phyloP scores from a whole-genome alignment of 495 filamentous ascomycete genomes.

The Hypoxylon perforatum region DNA sequence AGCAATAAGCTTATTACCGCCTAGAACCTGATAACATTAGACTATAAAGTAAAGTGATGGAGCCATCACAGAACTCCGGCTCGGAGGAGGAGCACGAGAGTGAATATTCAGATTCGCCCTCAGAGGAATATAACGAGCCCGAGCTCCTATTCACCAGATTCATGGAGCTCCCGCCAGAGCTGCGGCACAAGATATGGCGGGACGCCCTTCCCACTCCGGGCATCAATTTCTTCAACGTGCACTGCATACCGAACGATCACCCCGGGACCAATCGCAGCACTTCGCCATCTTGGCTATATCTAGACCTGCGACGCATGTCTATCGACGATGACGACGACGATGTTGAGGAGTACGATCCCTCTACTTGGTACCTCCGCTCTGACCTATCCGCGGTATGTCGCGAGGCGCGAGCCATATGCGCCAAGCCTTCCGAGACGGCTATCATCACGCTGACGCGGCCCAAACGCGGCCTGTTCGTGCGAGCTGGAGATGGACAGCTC shows the following conservation, averaged over 20 bases:
- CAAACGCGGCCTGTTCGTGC: slow-evolving; percentile 36
- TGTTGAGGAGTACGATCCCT: slow-evolving; percentile 41
- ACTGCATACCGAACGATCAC: slow-evolving; percentile 45
- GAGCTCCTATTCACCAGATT: slow-evolving; percentile 30
- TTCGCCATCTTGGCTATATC: slow-evolving; percentile 40
- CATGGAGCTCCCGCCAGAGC: slow-evolving; percentile 45
- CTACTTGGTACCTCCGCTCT: slow-evolving; percentile 34
- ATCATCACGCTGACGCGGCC: slow-evolving; percentile 40
- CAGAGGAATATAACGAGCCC: background rate
- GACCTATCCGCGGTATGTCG: slow-evolving; percentile 32
- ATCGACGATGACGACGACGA: slow-evolving; percentile 36
- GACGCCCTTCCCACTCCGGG: slow-evolving; percentile 32
- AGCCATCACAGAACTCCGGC: background rate
- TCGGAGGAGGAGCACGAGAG: background rate
- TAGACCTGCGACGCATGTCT: slow-evolving; percentile 39
- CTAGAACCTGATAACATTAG: background rate
- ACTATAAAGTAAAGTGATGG: background rate
- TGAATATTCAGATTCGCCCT: background rate
- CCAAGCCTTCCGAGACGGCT: slow-evolving; percentile 9
- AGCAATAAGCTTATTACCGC: background rate
- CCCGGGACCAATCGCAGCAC: slow-evolving; percentile 30
- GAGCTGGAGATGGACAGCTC: slow-evolving; percentile 37
- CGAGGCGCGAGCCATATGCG: slow-evolving; percentile 33
- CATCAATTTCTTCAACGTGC: slow-evolving; percentile 50
- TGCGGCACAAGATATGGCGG: slow-evolving; percentile 49